Conservation (phyloP, 1,284 basidiomycete genomes). For the Malassezia arunalokei region DNA sequence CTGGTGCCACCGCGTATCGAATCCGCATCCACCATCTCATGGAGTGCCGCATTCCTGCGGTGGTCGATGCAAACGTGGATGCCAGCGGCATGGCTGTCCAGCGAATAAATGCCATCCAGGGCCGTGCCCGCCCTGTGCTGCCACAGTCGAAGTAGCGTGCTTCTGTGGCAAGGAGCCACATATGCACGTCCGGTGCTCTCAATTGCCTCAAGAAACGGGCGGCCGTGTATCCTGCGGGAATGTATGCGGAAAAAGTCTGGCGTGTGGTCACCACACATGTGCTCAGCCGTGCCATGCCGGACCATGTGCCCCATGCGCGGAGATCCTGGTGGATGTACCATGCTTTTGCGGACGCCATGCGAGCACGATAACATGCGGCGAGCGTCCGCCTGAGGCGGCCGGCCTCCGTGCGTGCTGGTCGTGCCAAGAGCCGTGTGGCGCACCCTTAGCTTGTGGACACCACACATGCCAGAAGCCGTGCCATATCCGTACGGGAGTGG, state of each 20-base stretch:
- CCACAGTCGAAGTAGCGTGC: constrained; percentile 35
- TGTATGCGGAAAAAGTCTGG: constrained; percentile 27
- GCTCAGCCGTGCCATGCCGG: constrained; percentile 32
- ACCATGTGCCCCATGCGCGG: constrained; percentile 26
- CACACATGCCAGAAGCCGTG: constrained; percentile 33
- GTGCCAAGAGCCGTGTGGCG: constrained; percentile 24
- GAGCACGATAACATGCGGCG: constrained; percentile 32
- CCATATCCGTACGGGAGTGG: constrained; percentile 21
- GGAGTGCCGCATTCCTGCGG: constrained; percentile 39
- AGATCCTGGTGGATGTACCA: constrained; percentile 15
- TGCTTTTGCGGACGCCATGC: constrained; percentile 39
- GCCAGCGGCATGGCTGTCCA: constrained; percentile 28
- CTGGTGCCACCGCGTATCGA: constrained; percentile 34
- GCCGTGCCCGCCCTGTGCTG: constrained; percentile 40
- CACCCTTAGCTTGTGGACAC: constrained; percentile 30
- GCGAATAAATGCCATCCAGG: constrained; percentile 39
- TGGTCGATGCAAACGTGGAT: constrained; percentile 24
- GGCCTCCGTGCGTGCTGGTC: constrained; percentile 3
- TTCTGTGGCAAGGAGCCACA: constrained; percentile 33
- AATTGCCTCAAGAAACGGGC: constrained; percentile 12
- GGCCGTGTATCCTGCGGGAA: constrained; percentile 33
- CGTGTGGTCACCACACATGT: constrained; percentile 36
- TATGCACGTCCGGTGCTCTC: constrained; percentile 35
- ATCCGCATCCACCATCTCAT: constrained; percentile 20
- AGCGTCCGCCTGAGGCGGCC: constrained; percentile 16